phyloP scores from a whole-genome alignment of 2,329 filamentous ascomycete species.

The Arachnomyces sp. region DNA sequence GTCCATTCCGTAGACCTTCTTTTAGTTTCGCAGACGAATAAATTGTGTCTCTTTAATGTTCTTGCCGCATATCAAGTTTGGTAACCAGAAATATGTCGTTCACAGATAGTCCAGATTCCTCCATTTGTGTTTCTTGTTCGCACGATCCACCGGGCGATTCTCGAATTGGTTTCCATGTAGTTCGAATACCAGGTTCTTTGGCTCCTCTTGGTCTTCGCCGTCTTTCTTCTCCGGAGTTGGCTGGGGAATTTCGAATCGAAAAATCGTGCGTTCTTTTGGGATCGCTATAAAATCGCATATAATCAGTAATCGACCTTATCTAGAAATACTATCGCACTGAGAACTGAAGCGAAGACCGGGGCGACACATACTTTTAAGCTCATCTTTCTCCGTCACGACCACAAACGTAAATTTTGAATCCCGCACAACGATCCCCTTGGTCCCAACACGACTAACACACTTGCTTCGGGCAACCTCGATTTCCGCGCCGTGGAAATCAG shows the following conservation, averaged over 20 bases:
- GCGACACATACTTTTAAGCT: slow-evolving; percentile 54
- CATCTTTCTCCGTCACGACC: slow-evolving; percentile 64
- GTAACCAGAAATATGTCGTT: slow-evolving; percentile 21
- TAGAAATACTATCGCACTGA: background rate
- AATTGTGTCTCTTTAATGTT: no score
- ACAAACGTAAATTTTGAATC: slow-evolving; percentile 84
- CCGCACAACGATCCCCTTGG: slow-evolving; percentile 78
- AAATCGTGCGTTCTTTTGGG: slow-evolving; percentile 85
- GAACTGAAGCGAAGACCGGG: background rate
- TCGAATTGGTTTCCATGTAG: slow-evolving; percentile 82
- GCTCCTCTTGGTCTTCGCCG: slow-evolving; percentile 13
- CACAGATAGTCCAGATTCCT: slow-evolving; percentile 70
- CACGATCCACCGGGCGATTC: slow-evolving; percentile 71
- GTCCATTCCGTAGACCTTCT: no score
- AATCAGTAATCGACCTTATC: background rate
- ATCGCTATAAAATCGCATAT: slow-evolving; percentile 42
- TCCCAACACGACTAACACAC: slow-evolving; percentile 73
- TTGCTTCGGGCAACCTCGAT: slow-evolving; percentile 74
- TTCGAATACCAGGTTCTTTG: slow-evolving; percentile 63
- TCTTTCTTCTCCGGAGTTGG: slow-evolving; percentile 16
- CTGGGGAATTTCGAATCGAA: slow-evolving; percentile 64
- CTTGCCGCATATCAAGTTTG: background rate
- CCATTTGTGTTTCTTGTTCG: slow-evolving; percentile 84
- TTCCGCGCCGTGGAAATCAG: slow-evolving; percentile 83
- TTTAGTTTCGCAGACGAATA: no score